Evolutionary conservation across 2,329 filamentous ascomycete genomes (phyloP), one percentile per base, ranked within the genome.

Genomic region (Mariannaea elegans): DNA sequence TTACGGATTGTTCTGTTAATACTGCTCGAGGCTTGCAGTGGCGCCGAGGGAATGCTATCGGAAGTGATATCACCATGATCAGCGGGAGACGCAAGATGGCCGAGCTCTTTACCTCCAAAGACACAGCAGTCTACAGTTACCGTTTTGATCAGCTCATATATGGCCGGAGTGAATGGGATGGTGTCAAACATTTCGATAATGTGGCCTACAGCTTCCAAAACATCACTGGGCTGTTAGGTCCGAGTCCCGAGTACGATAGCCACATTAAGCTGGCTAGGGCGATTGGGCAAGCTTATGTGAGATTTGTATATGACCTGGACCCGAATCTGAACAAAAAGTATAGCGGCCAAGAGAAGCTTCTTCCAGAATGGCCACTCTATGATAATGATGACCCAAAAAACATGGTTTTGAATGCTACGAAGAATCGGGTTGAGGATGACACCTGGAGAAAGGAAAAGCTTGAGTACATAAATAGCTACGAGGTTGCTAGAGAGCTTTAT

Each of bases 161-260:
- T 73, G 76, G 78, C 59, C 73, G 76, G 7, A 64, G 67, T 3
- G 73, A 74, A 13, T 76, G 77, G 60, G 75, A 76, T 7, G 80
- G 79, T 2, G 76, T 79, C 16, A 76, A 76, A 56, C 82, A 84
- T 61, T 83, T 82, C 52, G 75, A 76, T 64, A 83, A 84, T 47
- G 81, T 82, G 1, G 80, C 80, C 2, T 84, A 80, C 65, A 80
- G 76, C 61, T 83, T 84, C 67, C 80, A 83, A 66, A 83, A 84
- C 55, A 81, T 82, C 44, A 77, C 76, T 1, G 81, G 81, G 0
- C 59, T 78, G 21, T 69, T 83, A n/a, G 81, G 81, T 0, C 77
- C 81, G 0, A 75, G 80, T 19, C 80, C 81, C 0, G 61, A 75
- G 48, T 80, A 76, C 29, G 77, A 81, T 45, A 72, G 67, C 19